phyloP scores from a whole-genome alignment of 2,329 filamentous ascomycete genomes.

The Emydomyces testavorans region DNA sequence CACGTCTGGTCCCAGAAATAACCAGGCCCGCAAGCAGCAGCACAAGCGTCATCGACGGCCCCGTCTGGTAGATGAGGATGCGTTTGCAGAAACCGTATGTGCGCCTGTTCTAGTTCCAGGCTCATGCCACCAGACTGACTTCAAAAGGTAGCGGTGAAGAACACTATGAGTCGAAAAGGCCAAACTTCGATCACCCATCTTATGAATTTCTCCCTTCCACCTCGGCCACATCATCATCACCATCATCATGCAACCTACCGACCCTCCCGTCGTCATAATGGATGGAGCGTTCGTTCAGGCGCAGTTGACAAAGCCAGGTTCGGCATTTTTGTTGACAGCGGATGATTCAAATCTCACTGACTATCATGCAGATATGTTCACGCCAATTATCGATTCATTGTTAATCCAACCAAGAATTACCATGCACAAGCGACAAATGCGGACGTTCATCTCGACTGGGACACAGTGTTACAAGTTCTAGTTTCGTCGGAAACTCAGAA shows the following conservation, averaged over 20 bases:
- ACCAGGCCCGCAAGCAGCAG: slow-evolving; percentile 64
- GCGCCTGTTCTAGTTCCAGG: neutral
- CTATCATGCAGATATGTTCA: slow-evolving; percentile 59
- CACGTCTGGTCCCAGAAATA: slow-evolving; percentile 47
- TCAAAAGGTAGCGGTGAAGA: slow-evolving; percentile 49
- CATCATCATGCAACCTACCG: slow-evolving; percentile 41
- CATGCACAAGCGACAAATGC: slow-evolving; percentile 69
- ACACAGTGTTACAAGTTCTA: slow-evolving; percentile 77
- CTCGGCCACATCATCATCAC: slow-evolving; percentile 51
- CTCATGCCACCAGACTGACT: slow-evolving; percentile 9
- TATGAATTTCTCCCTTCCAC: slow-evolving; percentile 77
- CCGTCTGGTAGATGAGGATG: slow-evolving; percentile 67
- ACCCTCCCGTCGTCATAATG: slow-evolving; percentile 57
- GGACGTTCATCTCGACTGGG: slow-evolving; percentile 84
- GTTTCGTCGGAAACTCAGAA: slow-evolving; percentile 81
- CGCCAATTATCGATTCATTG: slow-evolving; percentile 94
- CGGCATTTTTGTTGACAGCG: slow-evolving; percentile 18
- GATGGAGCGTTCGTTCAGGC: slow-evolving; percentile 77
- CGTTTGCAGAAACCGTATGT: slow-evolving; percentile 65
- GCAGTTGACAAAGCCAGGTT: slow-evolving; percentile 80
- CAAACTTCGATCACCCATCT: slow-evolving; percentile 96
- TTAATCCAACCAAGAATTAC: slow-evolving; percentile 72
- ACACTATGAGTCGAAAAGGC: slow-evolving; percentile 62
- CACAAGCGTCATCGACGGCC: slow-evolving; percentile 73
- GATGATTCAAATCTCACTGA: slow-evolving; percentile 5